Conservation (phyloP, 1,284 basidiomycete genomes). For the Ustilago nuda region DNA sequence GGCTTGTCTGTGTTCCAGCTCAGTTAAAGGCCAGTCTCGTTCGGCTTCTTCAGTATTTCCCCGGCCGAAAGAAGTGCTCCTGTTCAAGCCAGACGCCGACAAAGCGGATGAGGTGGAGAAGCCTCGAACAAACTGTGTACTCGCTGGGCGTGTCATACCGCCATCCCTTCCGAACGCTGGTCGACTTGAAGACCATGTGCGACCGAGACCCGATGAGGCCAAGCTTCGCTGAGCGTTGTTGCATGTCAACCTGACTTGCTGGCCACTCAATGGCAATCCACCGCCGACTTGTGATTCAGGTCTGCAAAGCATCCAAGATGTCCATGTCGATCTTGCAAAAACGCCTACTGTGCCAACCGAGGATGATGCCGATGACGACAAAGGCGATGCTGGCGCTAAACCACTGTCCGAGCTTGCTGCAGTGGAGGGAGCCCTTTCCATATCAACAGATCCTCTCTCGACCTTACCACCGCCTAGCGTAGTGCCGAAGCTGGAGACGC, state of each 20-base stretch:
- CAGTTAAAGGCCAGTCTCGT: conserved; percentile 46
- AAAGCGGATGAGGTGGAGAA: conserved; percentile 39
- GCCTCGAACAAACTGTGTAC: conserved; percentile 41
- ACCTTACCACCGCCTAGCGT: conserved; percentile 32
- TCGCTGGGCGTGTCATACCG: conserved; percentile 24
- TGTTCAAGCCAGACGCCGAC: conserved; percentile 37
- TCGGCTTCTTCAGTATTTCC: conserved; percentile 12
- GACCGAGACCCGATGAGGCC: conserved; percentile 19
- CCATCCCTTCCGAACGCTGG: conserved; percentile 16
- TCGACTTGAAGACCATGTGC: conserved; percentile 24
- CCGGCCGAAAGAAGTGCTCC: conserved; percentile 22
- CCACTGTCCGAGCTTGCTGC: conserved; percentile 45
- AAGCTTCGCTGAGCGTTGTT: conserved; percentile 17
- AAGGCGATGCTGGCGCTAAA: conserved; percentile 24
- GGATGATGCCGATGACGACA: conserved; percentile 33
- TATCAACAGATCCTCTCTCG: conserved; percentile 15
- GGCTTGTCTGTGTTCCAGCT: conserved; percentile 41
- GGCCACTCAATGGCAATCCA: conserved; percentile 13
- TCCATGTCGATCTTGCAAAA: conserved; percentile 3
- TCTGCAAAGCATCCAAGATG: conserved; percentile 23
- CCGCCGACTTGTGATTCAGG: conserved; percentile 21
- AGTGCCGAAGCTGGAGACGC: conserved; percentile 44
- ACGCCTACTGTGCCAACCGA: conserved; percentile 30
- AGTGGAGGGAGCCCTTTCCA: conserved; percentile 29
- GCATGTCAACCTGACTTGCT: conserved; percentile 27